Conservation (phyloP, 768 basidiomycete species). For the Strobilomyces dryophilus region DNA sequence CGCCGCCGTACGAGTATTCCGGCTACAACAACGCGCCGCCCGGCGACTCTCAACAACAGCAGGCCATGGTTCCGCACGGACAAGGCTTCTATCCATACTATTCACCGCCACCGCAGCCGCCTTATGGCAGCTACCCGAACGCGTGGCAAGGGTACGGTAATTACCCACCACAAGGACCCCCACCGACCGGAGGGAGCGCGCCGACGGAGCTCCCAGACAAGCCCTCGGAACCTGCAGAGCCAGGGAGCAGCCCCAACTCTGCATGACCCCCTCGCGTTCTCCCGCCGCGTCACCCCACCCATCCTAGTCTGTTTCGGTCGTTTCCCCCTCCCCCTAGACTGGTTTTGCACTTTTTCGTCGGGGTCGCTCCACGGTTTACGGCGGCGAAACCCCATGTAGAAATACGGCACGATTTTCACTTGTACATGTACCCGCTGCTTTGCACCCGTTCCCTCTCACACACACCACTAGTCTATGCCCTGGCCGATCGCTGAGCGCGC, state of each 20-base stretch:
- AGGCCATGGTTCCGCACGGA: conserved; percentile 13
- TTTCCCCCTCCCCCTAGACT: too few species aligned
- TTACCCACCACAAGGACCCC: conserved; percentile 28
- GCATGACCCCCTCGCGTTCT: conserved; percentile 11
- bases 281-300: too few species aligned
- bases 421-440: too few species aligned
- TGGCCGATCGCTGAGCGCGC: too few species aligned
- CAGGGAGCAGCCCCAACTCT: conserved; percentile 15
- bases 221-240: conserved; percentile 20
- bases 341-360: too few species aligned
- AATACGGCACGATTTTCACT: too few species aligned
- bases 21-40: conserved; percentile 19
- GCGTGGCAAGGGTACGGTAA: conserved; percentile 28
- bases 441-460: too few species aligned
- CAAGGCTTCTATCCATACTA: conserved; percentile 33
- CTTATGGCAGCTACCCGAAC: conserved; percentile 29
- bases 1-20: conserved; percentile 24
- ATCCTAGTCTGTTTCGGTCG: too few species aligned
- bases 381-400: too few species aligned
- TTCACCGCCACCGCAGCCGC: conserved; percentile 23
- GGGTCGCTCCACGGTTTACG: too few species aligned
- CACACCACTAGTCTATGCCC: too few species aligned
- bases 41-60: conserved; percentile 26
- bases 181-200: conserved; percentile 16
- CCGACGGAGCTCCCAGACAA: conserved; percentile 25